These are phyloP conservation scores for Chamaecrista fasciculata DNA, from an alignment of 306 rosid genomes.

Conservation along the genomic window DNA sequence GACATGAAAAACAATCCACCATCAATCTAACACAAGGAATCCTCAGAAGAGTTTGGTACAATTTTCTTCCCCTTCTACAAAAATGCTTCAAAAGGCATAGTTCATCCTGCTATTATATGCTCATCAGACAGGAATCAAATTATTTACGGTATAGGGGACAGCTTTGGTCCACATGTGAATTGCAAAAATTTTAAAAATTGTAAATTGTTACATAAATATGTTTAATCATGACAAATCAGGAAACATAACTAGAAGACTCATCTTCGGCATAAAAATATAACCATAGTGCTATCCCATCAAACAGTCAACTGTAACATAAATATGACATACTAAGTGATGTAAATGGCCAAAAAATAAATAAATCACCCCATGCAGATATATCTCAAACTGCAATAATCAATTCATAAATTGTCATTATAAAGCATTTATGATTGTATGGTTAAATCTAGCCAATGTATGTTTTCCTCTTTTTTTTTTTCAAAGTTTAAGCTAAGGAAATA, in stretches of 20 bases:
- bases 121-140: background rate
- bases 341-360: background rate
- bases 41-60: slow-evolving; percentile 10
- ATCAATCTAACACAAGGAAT: slow-evolving; percentile 6
- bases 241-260: background rate
- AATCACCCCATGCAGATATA: background rate
- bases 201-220: slow-evolving; percentile 18
- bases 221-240: background rate
- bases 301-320: slow-evolving; percentile 1
- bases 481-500: background rate
- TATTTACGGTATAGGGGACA: background rate
- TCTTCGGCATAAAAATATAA: slow-evolving; percentile 4
- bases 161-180: background rate
- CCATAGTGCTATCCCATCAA: background rate
- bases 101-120: slow-evolving; percentile 9
- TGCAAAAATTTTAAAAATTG: background rate
- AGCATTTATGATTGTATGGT: background rate
- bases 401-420: background rate
- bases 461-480: no score
- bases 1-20: slow-evolving; percentile 5
- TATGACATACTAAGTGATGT: slow-evolving; percentile 7
- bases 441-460: background rate
- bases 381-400: slow-evolving; percentile 5
- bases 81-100: background rate
- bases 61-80: background rate